Conservation (phyloP, 2,329 filamentous ascomycete species). For the Graphiopsis chlorocephala region DNA sequence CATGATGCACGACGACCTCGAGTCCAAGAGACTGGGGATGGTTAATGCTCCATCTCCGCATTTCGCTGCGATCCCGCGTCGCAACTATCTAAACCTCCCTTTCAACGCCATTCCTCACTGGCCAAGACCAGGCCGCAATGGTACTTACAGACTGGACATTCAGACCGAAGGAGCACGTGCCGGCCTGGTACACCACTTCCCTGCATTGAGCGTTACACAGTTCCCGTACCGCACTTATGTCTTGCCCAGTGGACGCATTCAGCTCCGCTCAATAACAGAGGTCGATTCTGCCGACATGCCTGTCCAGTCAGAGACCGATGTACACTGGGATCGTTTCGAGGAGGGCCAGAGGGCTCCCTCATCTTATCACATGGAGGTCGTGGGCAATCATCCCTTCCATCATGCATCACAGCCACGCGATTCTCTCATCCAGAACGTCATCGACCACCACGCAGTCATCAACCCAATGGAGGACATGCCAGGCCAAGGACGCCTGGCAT, state of each 20-base stretch:
- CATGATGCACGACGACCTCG: not conserved
- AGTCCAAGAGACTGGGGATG: not conserved
- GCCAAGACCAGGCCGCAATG: not conserved
- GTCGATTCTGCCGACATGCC: not conserved
- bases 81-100: not conserved
- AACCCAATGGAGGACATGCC: not conserved
- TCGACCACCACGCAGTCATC: not conserved
- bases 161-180: not conserved
- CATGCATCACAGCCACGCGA: not conserved
- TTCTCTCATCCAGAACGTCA: not conserved
- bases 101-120: not conserved
- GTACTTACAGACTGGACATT: not conserved
- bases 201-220: not conserved
- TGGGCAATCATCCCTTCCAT: not conserved
- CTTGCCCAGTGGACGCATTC: not conserved
- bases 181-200: not conserved
- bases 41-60: not conserved
- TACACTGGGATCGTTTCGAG: not conserved
- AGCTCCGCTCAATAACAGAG: not conserved
- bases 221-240: not conserved
- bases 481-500: not conserved
- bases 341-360: not conserved
- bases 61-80: not conserved
- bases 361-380: not conserved
- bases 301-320: not conserved